Percentiles rank a stretch among this genome's conserved stretches.
phyloP scores from a whole-genome alignment of 2,329 filamentous ascomycete genomes.

The Xylariaceae sp. region DNA sequence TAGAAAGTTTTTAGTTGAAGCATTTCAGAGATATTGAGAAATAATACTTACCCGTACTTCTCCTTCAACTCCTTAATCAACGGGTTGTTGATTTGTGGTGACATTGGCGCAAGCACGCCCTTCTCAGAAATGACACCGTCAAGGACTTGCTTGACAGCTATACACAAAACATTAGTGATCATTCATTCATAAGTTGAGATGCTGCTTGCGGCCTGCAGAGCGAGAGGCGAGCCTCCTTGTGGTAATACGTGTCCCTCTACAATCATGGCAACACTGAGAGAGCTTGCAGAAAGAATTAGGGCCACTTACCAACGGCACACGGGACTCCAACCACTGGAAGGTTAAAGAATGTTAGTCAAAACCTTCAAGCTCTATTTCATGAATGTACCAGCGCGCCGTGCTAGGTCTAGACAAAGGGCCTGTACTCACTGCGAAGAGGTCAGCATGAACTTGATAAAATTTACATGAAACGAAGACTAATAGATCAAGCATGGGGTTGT shows the following conservation, averaged over 20 bases:
- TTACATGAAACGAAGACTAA: background rate
- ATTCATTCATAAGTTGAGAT: background rate
- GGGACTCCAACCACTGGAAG: constrained; percentile 64
- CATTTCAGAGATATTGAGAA: constrained; percentile 48
- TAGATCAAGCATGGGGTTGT: constrained; percentile 45
- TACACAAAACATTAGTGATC: background rate
- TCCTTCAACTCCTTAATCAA: constrained; percentile 68
- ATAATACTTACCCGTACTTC: constrained; percentile 16
- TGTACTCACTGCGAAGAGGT: constrained; percentile 10
- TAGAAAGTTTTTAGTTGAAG: constrained; percentile 35
- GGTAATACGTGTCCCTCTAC: too few species aligned
- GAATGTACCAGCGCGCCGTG: background rate
- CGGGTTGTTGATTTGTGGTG: constrained; percentile 68
- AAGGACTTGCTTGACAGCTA: constrained; percentile 75
- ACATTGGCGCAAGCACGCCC: constrained; percentile 82
- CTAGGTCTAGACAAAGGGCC: background rate
- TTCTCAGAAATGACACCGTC: constrained; percentile 75
- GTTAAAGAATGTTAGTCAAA: constrained; percentile 5
- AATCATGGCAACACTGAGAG: background rate
- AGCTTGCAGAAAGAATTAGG: background rate
- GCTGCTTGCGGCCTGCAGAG: background rate
- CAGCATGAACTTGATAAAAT: background rate
- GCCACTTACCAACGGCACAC: constrained; percentile 43
- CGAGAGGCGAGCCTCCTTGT: background rate
- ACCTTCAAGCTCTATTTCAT: background rate